These are phyloP conservation scores for Mycena chlorophos DNA, from an alignment of 768 basidiomycete genomes.

Conservation along the genomic window DNA sequence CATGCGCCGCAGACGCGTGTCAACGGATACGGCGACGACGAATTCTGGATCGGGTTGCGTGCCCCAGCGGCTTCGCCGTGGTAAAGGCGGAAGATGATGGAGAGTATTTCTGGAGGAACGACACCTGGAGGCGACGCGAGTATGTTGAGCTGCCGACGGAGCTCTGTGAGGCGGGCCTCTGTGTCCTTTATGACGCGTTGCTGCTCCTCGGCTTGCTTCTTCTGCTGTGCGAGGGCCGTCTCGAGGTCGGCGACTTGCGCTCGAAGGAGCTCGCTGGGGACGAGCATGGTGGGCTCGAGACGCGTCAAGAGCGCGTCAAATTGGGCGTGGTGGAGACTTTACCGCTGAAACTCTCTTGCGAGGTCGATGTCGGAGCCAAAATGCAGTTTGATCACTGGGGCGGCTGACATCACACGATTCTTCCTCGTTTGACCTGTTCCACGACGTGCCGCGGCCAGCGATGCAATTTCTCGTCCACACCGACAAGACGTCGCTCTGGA, in stretches of 20 bases:
- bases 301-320: too few relatives aligned
- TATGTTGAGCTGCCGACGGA: background rate
- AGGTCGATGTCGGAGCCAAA: too few relatives aligned
- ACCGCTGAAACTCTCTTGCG: too few relatives aligned
- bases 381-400: too few relatives aligned
- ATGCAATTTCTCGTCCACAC: constrained; percentile 50
- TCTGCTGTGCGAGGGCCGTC: background rate
- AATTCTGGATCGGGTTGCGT: background rate
- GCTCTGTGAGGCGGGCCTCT: background rate
- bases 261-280: background rate
- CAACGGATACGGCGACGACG: background rate
- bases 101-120: background rate
- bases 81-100: background rate
- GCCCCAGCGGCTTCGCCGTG: background rate
- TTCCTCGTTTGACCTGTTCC: too few relatives aligned
- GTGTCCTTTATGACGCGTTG: background rate
- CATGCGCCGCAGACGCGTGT: background rate
- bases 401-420: too few relatives aligned
- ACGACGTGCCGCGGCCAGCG: too few relatives aligned
- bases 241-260: background rate
- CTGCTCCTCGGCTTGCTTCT: background rate
- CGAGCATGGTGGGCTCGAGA: too few relatives aligned
- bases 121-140: background rate
- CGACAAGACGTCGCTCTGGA: constrained; percentile 61
- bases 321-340: too few relatives aligned